Evolutionary conservation across 225 moss, liverwort and hornwort genomes (phyloP), one percentile per base, ranked within the genome.

Genomic region (Pseudoscleropodium purum): DNA sequence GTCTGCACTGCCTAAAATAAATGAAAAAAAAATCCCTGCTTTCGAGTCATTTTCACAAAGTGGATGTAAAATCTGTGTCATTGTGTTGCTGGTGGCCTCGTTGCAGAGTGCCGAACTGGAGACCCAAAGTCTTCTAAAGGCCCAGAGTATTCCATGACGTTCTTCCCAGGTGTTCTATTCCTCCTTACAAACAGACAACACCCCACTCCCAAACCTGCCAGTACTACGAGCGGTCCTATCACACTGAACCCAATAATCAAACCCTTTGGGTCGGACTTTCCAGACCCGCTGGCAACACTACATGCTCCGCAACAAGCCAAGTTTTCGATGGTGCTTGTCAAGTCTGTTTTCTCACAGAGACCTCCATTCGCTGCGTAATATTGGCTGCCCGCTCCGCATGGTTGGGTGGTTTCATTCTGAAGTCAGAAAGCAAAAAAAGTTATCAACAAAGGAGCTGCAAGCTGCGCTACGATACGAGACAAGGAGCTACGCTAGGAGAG

Each of bases 111-210:
- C 6, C 20, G 2, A 67, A 19, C 37, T 18, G 30, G 45, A 45
- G 45, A 9, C 17, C 1, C 17, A 2, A 10, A 0, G 3, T 19
- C 75, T 17, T 45, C 43, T 43, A 27, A 6, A 36, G 78, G 9
- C 5, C n/a, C 79, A 3, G 3, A 11, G 7, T 4, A 79, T 8
- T 7, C 2, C 1, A 49, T 2, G 4, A 75, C 11, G 0, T 27
- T 5, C 25, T 18, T 2, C 4, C 8, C 7, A 20, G 18, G 1
- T 30, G 10, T 15, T 30, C 27, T 18, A 8, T 5, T 20, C 19
- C 39, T 81, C 10, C 4, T 26, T 31, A 14, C 2, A 8, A 65
- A 64, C 65, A 64, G 7, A 29, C 8, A 64, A 8, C 31, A 10
- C 31, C 8, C 45, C 72, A 7, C 33, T 49, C 33, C 75, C 12